Evolutionary conservation across 306 rosid species (phyloP).

Genomic region (Citrullus amarus): DNA sequence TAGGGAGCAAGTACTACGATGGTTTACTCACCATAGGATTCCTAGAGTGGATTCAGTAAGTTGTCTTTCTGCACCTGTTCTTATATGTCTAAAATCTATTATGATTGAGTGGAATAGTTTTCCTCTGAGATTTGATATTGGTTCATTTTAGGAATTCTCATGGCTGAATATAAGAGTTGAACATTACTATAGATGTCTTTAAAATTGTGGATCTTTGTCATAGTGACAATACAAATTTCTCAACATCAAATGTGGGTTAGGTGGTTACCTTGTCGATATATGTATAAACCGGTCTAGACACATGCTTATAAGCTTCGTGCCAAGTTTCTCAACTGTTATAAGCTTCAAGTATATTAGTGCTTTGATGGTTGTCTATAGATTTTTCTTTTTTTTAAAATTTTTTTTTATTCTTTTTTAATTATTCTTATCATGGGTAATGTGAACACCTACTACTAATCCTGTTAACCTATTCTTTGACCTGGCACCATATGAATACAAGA

Average conservation of each 20-base stretch:
- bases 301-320: background rate
- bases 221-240: background rate
- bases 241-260: background rate
- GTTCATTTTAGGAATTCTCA: background rate
- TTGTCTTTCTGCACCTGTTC: constrained; percentile 7
- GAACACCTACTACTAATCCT: background rate
- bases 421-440: background rate
- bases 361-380: background rate
- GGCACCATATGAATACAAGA: background rate
- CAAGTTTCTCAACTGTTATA: background rate
- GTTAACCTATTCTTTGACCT: background rate
- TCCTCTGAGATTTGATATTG: background rate
- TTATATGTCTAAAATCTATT: constrained; percentile 1
- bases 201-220: background rate
- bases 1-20: constrained; percentile 84
- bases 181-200: background rate
- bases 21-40: constrained; percentile 73
- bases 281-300: background rate
- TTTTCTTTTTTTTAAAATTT: background rate
- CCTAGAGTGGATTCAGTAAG: constrained; percentile 91
- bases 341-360: background rate
- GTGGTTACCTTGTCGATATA: background rate
- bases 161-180: background rate
- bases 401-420: background rate
- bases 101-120: background rate